Evolutionary conservation across 1,284 basidiomycete genomes (phyloP), one percentile per base, ranked within the genome.

Genomic region (Fistulinella cinereoalba): DNA sequence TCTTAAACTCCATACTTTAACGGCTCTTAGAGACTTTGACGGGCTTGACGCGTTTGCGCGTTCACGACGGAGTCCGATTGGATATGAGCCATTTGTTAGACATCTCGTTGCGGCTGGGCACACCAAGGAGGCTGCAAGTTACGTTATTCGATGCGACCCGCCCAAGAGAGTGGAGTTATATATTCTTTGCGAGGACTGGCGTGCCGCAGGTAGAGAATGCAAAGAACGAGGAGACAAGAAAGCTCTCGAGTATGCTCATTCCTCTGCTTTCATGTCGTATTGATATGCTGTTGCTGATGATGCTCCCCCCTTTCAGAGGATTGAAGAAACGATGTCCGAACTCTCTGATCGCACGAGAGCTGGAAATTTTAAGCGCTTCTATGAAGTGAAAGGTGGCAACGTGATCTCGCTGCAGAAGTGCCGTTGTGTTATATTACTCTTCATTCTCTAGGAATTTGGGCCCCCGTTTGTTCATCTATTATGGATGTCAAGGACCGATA

Each of bases 31-130:
- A 45, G 91, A 96, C 65, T 97, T 93, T 68, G 87, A 92, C 27
- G 83, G 77, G 1, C 74, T 97, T 6, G 92, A 97, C 46, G 62
- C 75, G 0, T 95, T 97, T 62, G 81, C 92, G 1, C 87, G 84
- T 57, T 85, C 83, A 37, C 93, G 85, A 66, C 83, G 91, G 56
- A 92, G 88, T 64, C 95, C 97, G 1, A 97, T 98, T 51, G 96
- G 97, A 3, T 98, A 95, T 61, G 92, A 96, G 64, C 82, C 89
- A 0, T 97, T 96, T 64, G 94, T 97, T 16, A 83, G 80, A 41
- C 83, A 92, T 64, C 74, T 92, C 27, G 76, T 90, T 18, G 74
- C 81, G 41, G 81, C 82, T 43, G 88, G 85, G 0, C 78, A 90
- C 58, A 58, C 73, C 5, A 85, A 81, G 50, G 85, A 95, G 60